These are phyloP conservation scores for Balakata baccata DNA, from an alignment of 345 rosid genomes.

Conservation along the genomic window DNA sequence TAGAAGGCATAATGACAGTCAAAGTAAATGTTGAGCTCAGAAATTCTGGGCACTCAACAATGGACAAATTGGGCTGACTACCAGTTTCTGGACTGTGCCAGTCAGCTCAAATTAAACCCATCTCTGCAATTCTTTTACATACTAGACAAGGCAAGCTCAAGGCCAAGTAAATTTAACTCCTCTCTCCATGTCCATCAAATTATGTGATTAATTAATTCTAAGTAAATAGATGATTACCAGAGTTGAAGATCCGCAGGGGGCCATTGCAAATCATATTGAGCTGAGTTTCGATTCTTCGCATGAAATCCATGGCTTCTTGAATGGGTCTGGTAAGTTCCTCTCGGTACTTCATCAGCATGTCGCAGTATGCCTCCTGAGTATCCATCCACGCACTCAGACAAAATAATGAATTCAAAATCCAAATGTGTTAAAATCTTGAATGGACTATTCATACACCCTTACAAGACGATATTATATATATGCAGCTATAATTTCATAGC, in stretches of 20 bases:
- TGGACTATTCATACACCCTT: too few species aligned
- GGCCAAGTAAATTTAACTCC: not conserved
- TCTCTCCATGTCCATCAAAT: not conserved
- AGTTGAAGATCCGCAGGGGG: conserved; percentile 68
- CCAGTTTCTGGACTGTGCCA: conserved; percentile 3
- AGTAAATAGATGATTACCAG: conserved; percentile 45
- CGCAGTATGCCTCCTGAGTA: conserved; percentile 85
- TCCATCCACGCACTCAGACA: not conserved
- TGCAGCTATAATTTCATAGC: too few species aligned
- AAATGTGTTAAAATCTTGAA: not conserved
- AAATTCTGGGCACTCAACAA: not conserved
- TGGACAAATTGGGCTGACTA: not conserved
- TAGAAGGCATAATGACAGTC: conserved; percentile 21
- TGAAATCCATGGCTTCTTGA: conserved; percentile 98
- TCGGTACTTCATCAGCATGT: conserved; percentile 88
- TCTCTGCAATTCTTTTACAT: conserved; percentile 20
- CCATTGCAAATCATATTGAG: conserved; percentile 67
- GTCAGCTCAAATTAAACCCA: conserved; percentile 7
- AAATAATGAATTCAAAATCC: not conserved
- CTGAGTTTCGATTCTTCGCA: conserved; percentile 92
- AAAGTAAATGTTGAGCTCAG: not conserved
- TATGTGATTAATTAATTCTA: not conserved
- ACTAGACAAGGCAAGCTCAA: conserved; percentile 1
- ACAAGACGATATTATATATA: too few species aligned
- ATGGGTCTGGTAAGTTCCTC: conserved; percentile 90